Conservation (phyloP, 768 basidiomycete species). For the Gautieria morchelliformis region DNA sequence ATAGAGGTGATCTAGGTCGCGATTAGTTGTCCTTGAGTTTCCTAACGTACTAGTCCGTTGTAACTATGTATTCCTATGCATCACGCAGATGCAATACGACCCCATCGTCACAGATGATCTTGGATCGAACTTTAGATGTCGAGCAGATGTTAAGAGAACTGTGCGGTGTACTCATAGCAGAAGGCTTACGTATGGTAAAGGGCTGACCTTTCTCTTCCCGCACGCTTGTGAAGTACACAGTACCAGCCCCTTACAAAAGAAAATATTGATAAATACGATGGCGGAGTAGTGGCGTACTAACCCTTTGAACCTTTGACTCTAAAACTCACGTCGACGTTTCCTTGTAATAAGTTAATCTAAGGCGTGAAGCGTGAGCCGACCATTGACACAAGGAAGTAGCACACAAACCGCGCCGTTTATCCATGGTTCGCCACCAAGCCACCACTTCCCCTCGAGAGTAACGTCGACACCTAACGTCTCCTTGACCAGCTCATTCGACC, state of each 20-base stretch:
- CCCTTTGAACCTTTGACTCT: conserved; percentile 65
- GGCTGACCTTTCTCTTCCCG: conserved; percentile 62
- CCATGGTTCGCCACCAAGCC: conserved; percentile 67
- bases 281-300: conserved; percentile 17
- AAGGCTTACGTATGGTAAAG: conserved; percentile 52
- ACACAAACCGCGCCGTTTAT: conserved; percentile 55
- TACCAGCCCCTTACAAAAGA: conserved; percentile 47
- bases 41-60: background rate
- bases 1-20: background rate
- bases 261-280: background rate
- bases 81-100: conserved; percentile 31
- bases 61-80: background rate
- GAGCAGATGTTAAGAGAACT: background rate
- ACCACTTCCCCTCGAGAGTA: conserved; percentile 58
- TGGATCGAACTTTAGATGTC: conserved; percentile 45
- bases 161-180: background rate
- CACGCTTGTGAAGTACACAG: conserved; percentile 77
- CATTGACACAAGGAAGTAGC: background rate
- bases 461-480: conserved; percentile 57
- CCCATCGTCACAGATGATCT: conserved; percentile 56
- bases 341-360: conserved; percentile 65
- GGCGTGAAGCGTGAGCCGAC: background rate
- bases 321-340: conserved; percentile 71
- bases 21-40: background rate
- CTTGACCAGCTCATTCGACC: conserved; percentile 38